These are phyloP conservation scores for Solanum verrucosum DNA, from an alignment of 257 asterid species.

Conservation along the genomic window DNA sequence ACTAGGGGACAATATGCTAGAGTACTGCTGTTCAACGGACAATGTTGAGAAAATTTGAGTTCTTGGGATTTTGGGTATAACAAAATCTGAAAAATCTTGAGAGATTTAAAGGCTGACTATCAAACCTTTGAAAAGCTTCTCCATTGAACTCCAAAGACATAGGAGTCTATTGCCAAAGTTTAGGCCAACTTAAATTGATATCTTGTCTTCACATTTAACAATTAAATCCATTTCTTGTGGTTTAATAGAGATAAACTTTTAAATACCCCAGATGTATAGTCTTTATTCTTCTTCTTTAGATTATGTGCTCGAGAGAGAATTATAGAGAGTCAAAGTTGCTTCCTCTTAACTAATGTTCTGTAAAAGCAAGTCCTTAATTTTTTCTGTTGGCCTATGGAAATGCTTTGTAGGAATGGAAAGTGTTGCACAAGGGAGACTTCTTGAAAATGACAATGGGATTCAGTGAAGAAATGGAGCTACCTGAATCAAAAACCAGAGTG, in stretches of 20 bases:
- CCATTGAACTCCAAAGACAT: neutral
- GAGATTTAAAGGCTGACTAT: neutral
- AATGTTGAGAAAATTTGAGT: neutral
- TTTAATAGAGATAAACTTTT: neutral
- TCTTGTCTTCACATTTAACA: neutral
- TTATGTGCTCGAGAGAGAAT: neutral
- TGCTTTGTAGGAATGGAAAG: slow-evolving; percentile 49
- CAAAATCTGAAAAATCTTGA: neutral
- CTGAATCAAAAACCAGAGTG: slow-evolving; percentile 29
- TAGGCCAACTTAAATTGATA: neutral
- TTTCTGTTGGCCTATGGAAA: neutral
- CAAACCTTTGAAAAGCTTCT: neutral
- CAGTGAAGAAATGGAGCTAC: slow-evolving; percentile 41
- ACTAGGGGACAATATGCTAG: neutral
- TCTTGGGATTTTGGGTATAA: neutral
- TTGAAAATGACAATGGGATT: slow-evolving; percentile 49
- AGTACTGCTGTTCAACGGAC: neutral
- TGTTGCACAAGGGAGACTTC: slow-evolving; percentile 48
- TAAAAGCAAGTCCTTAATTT: neutral
- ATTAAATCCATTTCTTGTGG: neutral
- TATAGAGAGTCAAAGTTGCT: neutral
- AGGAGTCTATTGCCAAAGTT: neutral
- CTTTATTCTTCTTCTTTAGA: neutral
- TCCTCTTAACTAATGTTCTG: neutral
- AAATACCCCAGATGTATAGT: neutral